Evolutionary conservation across 257 asterid species (phyloP), one percentile per base, ranked within the genome.

Genomic region (Misopates orontium): DNA sequence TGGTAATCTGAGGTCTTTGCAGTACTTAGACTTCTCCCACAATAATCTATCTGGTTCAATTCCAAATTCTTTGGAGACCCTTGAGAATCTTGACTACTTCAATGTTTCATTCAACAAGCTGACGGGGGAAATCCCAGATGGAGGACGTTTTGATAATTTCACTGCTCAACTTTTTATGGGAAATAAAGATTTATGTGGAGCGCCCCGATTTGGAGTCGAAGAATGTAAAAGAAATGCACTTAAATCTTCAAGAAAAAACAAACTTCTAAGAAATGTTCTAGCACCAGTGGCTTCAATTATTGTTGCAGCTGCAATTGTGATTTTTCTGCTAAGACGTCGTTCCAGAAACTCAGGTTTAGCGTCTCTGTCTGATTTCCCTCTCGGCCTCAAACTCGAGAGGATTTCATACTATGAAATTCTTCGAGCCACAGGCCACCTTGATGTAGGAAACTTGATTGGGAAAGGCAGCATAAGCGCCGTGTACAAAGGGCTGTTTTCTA

Each of bases 351-450:
- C 60, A 54, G 17, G 8, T 6, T 1, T 15, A 9, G 1, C 17
- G 10, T 24, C 60, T 21, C 21, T 54, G 4, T 5, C 16, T 21
- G 40, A 11, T 54, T 54, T 15, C n/a, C 40, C 60, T 1, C 58
- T 22, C 11, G 58, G 28, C 11, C 6, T 53, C 58, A 10, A 2
- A 13, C 58, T 5, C 28, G 32, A 20, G 58, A 53, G 58, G 32
- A 53, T 53, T 53, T 53, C 58, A 53, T 53, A 53, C n/a, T 53
- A 53, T 10, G 58, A 53, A 53, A 20, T 53, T 53, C 32, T 53
- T 53, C 32, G 58, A 53, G 58, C 58, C 24, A 53, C 28, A 12
- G 21, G 20, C 32, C 18, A 53, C 14, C 32, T 53, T 10, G 58
- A 20, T 53, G 10, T 4, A 18, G 58, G 58, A 9, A 53, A 53